Base-by-base conservation (phyloP, 352 stramenopile species). In the Pythium pectinolyticum region DNA sequence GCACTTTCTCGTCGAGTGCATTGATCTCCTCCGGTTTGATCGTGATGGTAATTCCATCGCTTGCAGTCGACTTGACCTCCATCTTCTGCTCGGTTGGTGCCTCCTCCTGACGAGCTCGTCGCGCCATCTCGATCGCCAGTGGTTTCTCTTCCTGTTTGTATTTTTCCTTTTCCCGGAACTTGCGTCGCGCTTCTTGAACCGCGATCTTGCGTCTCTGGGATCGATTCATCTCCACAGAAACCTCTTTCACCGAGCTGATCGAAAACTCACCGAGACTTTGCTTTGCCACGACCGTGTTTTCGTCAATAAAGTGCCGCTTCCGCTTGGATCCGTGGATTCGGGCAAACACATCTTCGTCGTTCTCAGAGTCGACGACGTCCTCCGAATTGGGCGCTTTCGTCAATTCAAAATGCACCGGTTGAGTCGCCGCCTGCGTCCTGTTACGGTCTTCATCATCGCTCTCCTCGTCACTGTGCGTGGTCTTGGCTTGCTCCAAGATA, bases 401-500 rank as follows among this genome's bases (percentile, higher is more conserved):
- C 43, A 50, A 30, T 32, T 64, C 43, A n/a, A 69, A 65, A 28
- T 27, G 31, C n/a, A 46, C 43, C 15, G 47, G 24, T 30, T 56
- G 43, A n/a, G n/a, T 34, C 37, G 41, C 3, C n/a, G 39, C 19
- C 55, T 35, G 40, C 45, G 19, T 19, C 31, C 43, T 15, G 10
- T 32, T 28, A 5, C 15, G 17, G 31, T 40, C 6, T 31, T 45
- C 35, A 2, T 60, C 45, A 11, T 14, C 37, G n/a, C 46, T 70
- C 1, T 61, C 45, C 0, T 72, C 56, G 15, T 63, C 48, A n/a
- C 62, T 75, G 1, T 46, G 39, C 1, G 62, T 27, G 0, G 43
- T 35, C 2, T 66, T 63, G 5, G 71, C 69, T 20, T 79, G 88
- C 41, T 89, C 63, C 41, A 89, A 89, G 17, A 92, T 84, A 32